A percentile compares a stretch with the other conserved stretches of the same genome.
Evolutionary conservation across 2,329 filamentous ascomycete genomes (phyloP).

Genomic region (Exophiala aquamarina): DNA sequence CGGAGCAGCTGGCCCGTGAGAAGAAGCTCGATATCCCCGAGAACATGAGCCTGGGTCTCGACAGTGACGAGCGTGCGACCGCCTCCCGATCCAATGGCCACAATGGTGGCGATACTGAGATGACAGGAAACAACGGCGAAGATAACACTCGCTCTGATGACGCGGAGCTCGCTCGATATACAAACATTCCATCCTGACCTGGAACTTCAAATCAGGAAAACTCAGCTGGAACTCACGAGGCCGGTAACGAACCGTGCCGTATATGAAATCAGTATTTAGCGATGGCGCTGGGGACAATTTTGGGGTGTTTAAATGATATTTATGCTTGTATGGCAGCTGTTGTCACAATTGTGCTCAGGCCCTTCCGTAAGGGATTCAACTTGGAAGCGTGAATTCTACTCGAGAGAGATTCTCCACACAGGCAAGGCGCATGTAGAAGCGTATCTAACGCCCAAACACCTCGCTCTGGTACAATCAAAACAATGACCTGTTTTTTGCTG

Average conservation of each 20-base stretch:
- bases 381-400: too few species aligned
- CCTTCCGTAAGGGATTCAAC: too few species aligned
- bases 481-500: background rate
- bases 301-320: too few species aligned
- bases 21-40: constrained; percentile 47
- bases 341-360: too few species aligned
- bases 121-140: constrained; percentile 24
- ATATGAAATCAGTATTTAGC: constrained; percentile 7
- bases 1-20: constrained; percentile 61
- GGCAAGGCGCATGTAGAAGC: background rate
- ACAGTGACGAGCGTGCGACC: constrained; percentile 21
- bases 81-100: constrained; percentile 20
- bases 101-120: constrained; percentile 25
- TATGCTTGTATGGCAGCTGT: too few species aligned
- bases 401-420: too few species aligned
- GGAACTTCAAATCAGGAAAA: too few species aligned
- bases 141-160: constrained; percentile 8
- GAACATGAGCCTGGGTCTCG: constrained; percentile 45
- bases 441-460: background rate
- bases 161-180: constrained; percentile 21
- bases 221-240: background rate
- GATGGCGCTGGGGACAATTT: constrained; percentile 5
- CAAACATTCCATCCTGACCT: constrained; percentile 15
- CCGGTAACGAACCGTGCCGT: background rate
- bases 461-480: too few species aligned